A percentile compares a stretch with the other conserved stretches of the same genome.
These are phyloP conservation scores for Pythium aquatile DNA, from an alignment of 352 stramenopile species.

Conservation along the genomic window DNA sequence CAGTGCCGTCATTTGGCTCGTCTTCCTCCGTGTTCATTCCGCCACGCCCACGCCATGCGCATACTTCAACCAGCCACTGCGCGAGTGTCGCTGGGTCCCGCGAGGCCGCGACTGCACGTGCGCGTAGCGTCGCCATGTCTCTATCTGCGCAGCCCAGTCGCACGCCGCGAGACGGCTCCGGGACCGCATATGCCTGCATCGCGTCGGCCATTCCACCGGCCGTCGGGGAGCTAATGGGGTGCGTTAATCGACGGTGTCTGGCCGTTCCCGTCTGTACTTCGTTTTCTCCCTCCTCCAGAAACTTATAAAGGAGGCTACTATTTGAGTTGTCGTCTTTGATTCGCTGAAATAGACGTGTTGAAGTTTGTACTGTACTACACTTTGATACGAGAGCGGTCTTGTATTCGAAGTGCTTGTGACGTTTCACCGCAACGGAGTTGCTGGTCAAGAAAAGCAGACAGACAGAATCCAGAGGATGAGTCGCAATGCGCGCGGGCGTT, in stretches of 20 bases:
- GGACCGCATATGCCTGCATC: slow-evolving; percentile 8
- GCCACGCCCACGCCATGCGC: slow-evolving; percentile 5
- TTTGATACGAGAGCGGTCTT: slow-evolving; percentile 8
- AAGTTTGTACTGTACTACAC: slow-evolving; percentile 2
- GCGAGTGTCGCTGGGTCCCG: slow-evolving; percentile 21
- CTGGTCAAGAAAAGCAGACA: background rate
- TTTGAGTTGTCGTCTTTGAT: slow-evolving; percentile 2
- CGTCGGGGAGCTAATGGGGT: background rate
- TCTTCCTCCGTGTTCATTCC: background rate
- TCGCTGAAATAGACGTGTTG: slow-evolving; percentile 14
- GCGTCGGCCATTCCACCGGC: slow-evolving; percentile 12
- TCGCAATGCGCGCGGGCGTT: background rate
- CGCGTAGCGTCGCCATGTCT: slow-evolving; percentile 3
- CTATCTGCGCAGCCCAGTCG: background rate
- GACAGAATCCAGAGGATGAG: background rate
- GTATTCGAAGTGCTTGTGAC: background rate
- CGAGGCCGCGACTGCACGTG: background rate
- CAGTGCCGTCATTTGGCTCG: slow-evolving; percentile 17
- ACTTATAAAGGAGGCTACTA: background rate
- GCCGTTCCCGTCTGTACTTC: background rate
- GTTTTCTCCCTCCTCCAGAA: slow-evolving; percentile 7
- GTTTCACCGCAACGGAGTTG: slow-evolving; percentile 2
- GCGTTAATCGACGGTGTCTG: slow-evolving; percentile 4
- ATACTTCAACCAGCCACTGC: slow-evolving; percentile 26
- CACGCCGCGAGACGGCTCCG: background rate